Evolutionary conservation across 169 alveolate genomes (phyloP), one percentile per base, ranked within the genome.

Genomic region (Babesia caballi): DNA sequence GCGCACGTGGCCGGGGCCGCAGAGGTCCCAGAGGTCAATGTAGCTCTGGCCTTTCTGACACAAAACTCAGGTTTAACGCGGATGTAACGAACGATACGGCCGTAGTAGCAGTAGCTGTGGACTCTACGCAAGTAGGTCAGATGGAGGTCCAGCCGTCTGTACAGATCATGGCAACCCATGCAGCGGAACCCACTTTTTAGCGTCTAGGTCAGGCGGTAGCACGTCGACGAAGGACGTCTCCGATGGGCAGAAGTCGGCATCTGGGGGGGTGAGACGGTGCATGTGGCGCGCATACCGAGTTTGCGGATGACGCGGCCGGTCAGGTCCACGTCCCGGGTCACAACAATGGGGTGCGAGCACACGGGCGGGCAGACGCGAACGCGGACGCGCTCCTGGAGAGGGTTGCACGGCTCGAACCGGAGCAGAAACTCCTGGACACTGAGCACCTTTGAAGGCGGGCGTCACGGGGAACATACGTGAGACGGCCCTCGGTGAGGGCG

Each of bases 1-100:
- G 15, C 88, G 67, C 0, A 80, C 83, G 83, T 80, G 81, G 4
- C 88, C 88, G 0, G 88, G 84, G 27, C 88, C 88, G 27, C 82
- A 47, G 12, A 60, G 32, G 44, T 80, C 88, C 88, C 88, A 80
- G 17, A 80, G 65, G 42, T 80, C 88, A 27, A 80, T 69, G 76
- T 80, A 80, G 44, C 67, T 69, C 32, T 54, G n/a, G 21, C 68
- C 67, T 52, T 80, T 80, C 56, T 58, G 21, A 58, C 21, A 14
- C 38, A 1, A 2, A 14, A 33, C 11, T 15, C 19, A 41, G 11
- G 19, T 15, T 14, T 15, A 17, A 38, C 38, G 30, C 19, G 17
- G 21, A 58, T n/a, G n/a, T 23, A 58, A 58, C 68, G 11, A 12
- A 58, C 68, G 25, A 60, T 66, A 14, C 81, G 53, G 4, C 88